Evolutionary conservation across 805 yeast genomes (phyloP).

Genomic region (Kodamaea kaohsiungensis): DNA sequence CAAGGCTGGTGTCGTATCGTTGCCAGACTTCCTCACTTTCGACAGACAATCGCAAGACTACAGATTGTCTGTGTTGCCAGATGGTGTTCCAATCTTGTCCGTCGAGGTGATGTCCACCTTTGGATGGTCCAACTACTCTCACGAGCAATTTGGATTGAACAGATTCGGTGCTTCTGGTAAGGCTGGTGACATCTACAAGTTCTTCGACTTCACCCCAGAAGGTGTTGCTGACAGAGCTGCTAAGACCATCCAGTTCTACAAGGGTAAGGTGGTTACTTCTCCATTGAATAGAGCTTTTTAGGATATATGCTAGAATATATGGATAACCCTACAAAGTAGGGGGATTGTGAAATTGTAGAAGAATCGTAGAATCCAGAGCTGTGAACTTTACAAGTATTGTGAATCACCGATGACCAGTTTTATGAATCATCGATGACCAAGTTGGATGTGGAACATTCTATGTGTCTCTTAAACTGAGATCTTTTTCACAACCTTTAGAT

Average conservation of each 20-base stretch:
- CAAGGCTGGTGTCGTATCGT: slow-evolving; percentile 80
- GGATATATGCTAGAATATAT: slow-evolving; percentile 8
- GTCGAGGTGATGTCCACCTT: slow-evolving; percentile 89
- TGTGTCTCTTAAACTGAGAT: too few species aligned
- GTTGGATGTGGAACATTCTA: too few species aligned
- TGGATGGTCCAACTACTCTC: slow-evolving; percentile 95
- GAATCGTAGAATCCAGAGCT: not conserved
- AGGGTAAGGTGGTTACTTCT: slow-evolving; percentile 69
- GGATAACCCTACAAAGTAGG: not conserved
- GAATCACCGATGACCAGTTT: too few species aligned
- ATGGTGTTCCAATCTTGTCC: slow-evolving; percentile 88
- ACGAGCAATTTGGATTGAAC: slow-evolving; percentile 93
- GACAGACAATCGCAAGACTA: slow-evolving; percentile 81
- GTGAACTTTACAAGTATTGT: too few species aligned
- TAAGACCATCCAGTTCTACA: slow-evolving; percentile 78
- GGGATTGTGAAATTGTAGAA: not conserved
- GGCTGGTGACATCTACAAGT: slow-evolving; percentile 77
- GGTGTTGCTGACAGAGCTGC: slow-evolving; percentile 86
- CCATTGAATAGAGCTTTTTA: slow-evolving; percentile 82
- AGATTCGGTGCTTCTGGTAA: slow-evolving; percentile 97
- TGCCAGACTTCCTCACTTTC: slow-evolving; percentile 92
- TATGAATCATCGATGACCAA: too few species aligned
- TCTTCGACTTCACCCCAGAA: slow-evolving; percentile 88
- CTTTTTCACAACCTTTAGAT: too few species aligned
- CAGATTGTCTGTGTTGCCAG: slow-evolving; percentile 86